phyloP scores from a whole-genome alignment of 169 alveolate genomes.

The Ichthyophthirius multifiliis region DNA sequence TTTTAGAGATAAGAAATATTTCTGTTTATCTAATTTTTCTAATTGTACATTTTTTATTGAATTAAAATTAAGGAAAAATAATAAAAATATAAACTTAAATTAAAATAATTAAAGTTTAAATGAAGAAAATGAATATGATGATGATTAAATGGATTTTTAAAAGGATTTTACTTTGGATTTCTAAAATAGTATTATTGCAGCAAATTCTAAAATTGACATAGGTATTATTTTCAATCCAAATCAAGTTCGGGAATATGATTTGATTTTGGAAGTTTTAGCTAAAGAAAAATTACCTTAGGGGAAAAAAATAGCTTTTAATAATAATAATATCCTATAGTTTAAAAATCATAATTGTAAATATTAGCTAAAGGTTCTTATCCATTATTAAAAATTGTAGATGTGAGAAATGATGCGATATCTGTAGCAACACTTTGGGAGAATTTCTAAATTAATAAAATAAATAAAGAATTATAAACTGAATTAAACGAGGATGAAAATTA shows the following conservation, averaged over 20 bases:
- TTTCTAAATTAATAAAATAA: constrained; percentile 68
- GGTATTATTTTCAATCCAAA: constrained; percentile 74
- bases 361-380: constrained; percentile 83
- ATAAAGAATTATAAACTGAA: constrained; percentile 70
- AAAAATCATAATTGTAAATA: constrained; percentile 68
- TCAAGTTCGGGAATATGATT: constrained; percentile 49
- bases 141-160: background rate
- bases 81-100: constrained; percentile 34
- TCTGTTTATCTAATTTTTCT: constrained; percentile 59
- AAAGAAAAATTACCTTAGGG: constrained; percentile 71
- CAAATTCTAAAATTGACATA: constrained; percentile 76
- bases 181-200: constrained; percentile 72
- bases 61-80: constrained; percentile 59
- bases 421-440: constrained; percentile 80
- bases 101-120: constrained; percentile 27
- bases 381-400: constrained; percentile 72
- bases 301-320: constrained; percentile 30
- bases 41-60: constrained; percentile 74
- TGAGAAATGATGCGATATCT: constrained; percentile 72
- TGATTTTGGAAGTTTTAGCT: constrained; percentile 70
- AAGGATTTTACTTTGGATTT: constrained; percentile 72
- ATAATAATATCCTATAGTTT: constrained; percentile 27
- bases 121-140: background rate
- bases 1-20: constrained; percentile 61
- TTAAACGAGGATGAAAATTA: constrained; percentile 73